Percentiles rank a stretch among this genome's conserved stretches.
phyloP scores from a whole-genome alignment of 768 basidiomycete species.

The Mycena rosella region DNA sequence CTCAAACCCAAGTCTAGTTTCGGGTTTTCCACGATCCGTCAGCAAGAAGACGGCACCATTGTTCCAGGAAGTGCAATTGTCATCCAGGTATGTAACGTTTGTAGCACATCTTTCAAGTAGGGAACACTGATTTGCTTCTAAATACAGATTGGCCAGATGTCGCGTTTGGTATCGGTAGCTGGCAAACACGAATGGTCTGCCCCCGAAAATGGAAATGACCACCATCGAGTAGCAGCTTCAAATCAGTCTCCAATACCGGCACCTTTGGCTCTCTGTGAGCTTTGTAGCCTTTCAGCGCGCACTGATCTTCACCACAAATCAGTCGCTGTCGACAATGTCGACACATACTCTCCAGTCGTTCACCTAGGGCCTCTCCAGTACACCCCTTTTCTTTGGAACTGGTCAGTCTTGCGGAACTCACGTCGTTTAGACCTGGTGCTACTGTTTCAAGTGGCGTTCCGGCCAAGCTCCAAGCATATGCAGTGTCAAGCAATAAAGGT shows the following conservation, averaged over 20 bases:
- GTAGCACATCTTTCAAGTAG: background rate
- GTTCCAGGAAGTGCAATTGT: background rate
- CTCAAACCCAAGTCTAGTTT: slow-evolving; percentile 5
- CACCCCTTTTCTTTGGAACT: background rate
- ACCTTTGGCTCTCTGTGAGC: slow-evolving; percentile 4
- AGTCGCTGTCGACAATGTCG: background rate
- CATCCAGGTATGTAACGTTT: background rate
- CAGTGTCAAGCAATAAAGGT: slow-evolving; percentile 4
- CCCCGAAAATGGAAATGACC: background rate
- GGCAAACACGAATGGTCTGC: slow-evolving; percentile 6
- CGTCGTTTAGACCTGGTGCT: background rate
- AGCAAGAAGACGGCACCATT: slow-evolving; percentile 3
- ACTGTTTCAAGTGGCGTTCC: background rate
- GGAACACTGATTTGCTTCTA: background rate
- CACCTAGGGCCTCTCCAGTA: background rate
- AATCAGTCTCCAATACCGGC: background rate
- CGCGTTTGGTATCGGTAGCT: background rate
- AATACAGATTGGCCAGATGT: slow-evolving; percentile 3
- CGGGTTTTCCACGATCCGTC: background rate
- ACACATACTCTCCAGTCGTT: slow-evolving; percentile 4
- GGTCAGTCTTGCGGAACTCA: background rate
- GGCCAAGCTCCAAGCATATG: slow-evolving; percentile 8
- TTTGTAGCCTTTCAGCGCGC: background rate
- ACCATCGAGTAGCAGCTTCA: background rate
- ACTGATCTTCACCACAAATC: background rate